Conservation (phyloP, 129 eudicot genomes). For the Artemisia tridentata region DNA sequence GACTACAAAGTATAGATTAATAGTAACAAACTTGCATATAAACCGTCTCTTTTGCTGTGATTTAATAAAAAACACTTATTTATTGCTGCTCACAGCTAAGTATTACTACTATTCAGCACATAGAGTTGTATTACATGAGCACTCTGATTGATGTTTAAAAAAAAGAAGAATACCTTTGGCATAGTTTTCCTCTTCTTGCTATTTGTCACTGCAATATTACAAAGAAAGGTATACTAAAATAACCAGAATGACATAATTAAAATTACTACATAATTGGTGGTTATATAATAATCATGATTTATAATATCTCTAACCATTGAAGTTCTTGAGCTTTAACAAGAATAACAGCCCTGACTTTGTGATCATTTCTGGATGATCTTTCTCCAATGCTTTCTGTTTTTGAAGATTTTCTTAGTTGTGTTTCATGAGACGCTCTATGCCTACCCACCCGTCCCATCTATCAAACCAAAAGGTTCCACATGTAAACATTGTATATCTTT, state of each 20-base stretch:
- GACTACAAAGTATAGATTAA: background rate
- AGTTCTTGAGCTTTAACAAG: constrained; percentile 35
- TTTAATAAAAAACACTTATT: background rate
- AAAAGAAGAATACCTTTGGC: constrained; percentile 44
- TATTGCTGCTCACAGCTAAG: background rate
- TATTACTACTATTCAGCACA: background rate
- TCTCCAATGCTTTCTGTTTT: constrained; percentile 44
- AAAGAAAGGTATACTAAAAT: constrained; percentile 6
- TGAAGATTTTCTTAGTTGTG: constrained; percentile 43
- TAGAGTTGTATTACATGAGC: background rate
- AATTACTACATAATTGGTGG: constrained; percentile 13
- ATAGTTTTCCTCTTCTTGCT: constrained; percentile 54
- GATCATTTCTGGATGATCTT: constrained; percentile 38
- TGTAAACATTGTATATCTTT: background rate
- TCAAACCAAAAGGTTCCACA: constrained; percentile 17
- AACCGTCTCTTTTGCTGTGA: background rate
- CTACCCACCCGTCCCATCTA: constrained; percentile 95
- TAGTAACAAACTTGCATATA: background rate
- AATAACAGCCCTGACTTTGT: constrained; percentile 37
- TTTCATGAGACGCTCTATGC: constrained; percentile 54
- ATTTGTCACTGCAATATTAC: constrained; percentile 41
- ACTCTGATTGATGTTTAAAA: background rate
- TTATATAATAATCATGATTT: too few species aligned
- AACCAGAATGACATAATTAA: constrained; percentile 1
- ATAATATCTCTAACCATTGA: constrained; percentile 37